These are phyloP conservation scores for Cyberlindnera xylosilytica DNA, from an alignment of 805 yeast species.

Conservation along the genomic window DNA sequence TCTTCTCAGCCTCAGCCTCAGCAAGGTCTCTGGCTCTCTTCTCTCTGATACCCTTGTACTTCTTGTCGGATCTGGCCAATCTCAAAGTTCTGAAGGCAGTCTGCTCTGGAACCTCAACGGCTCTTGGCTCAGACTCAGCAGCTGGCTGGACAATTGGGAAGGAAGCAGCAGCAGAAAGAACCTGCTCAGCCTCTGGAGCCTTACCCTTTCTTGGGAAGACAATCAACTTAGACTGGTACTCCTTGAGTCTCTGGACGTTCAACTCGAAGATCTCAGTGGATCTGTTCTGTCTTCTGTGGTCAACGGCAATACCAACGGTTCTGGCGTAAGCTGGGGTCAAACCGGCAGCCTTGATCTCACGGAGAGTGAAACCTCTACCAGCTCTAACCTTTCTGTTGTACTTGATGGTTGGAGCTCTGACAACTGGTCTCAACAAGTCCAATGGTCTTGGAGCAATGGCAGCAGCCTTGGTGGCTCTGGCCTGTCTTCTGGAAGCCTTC, in stretches of 20 bases:
- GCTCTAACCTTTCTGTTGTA: constrained; percentile 99
- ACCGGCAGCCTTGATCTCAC: constrained; percentile 98
- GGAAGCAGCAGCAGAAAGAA: constrained; percentile 65
- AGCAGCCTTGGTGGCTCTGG: constrained; percentile 94
- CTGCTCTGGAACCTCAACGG: constrained; percentile 66
- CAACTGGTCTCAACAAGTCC: constrained; percentile 94
- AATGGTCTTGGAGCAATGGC: constrained; percentile 96
- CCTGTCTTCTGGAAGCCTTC: constrained; percentile 94
- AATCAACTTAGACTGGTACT: constrained; percentile 92
- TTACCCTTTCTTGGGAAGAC: constrained; percentile 91
- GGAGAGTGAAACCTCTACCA: constrained; percentile 98
- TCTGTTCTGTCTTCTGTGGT: constrained; percentile 99
- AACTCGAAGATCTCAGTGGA: constrained; percentile 90
- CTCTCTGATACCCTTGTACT: constrained; percentile 92
- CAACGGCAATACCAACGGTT: constrained; percentile 98
- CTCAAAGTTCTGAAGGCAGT: constrained; percentile 94
- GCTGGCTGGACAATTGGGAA: constrained; percentile 90
- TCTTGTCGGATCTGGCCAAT: constrained; percentile 91
- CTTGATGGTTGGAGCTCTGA: constrained; percentile 97
- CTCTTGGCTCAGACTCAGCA: constrained; percentile 78
- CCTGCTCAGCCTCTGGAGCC: constrained; percentile 78
- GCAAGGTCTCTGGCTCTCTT: constrained; percentile 97
- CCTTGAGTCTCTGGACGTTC: constrained; percentile 95
- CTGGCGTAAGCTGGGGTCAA: constrained; percentile 92
- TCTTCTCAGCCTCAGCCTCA: constrained; percentile 99